phyloP scores from a whole-genome alignment of 768 basidiomycete genomes.

The Symmetrospora coprosmae region DNA sequence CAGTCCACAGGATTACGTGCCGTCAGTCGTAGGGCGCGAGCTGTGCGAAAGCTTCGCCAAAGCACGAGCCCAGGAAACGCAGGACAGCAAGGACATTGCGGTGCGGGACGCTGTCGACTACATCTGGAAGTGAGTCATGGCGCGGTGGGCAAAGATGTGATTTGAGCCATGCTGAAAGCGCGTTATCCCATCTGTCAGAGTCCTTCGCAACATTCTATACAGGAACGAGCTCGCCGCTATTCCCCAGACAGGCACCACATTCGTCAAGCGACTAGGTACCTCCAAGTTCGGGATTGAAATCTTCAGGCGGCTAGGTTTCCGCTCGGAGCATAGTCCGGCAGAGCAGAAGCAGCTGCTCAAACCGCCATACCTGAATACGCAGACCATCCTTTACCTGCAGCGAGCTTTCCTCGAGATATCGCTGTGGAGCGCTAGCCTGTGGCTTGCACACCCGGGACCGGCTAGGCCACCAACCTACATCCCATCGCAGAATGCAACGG shows the following conservation, averaged over 20 bases:
- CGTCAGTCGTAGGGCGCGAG: background rate
- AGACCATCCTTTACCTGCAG: background rate
- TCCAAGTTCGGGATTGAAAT: background rate
- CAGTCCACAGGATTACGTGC: background rate
- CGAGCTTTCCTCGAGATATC: slow-evolving; percentile 15
- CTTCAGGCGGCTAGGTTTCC: background rate
- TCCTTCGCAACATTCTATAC: background rate
- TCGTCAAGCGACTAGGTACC: background rate
- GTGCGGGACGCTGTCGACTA: background rate
- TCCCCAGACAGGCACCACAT: background rate
- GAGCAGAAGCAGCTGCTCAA: background rate
- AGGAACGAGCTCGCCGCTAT: background rate
- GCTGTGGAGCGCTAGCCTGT: background rate
- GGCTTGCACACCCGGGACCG: background rate
- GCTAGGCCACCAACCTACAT: no score
- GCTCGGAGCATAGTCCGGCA: background rate
- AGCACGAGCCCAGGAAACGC: background rate
- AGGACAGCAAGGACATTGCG: background rate
- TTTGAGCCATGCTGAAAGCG: background rate
- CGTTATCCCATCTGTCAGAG: background rate
- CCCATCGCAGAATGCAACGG: background rate
- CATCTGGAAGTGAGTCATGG: slow-evolving; percentile 11
- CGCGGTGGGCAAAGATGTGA: background rate
- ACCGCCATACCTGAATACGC: background rate
- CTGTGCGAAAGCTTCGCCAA: slow-evolving; percentile 4